phyloP scores from a whole-genome alignment of 805 yeast genomes.

The Scheffersomyces spartinae region DNA sequence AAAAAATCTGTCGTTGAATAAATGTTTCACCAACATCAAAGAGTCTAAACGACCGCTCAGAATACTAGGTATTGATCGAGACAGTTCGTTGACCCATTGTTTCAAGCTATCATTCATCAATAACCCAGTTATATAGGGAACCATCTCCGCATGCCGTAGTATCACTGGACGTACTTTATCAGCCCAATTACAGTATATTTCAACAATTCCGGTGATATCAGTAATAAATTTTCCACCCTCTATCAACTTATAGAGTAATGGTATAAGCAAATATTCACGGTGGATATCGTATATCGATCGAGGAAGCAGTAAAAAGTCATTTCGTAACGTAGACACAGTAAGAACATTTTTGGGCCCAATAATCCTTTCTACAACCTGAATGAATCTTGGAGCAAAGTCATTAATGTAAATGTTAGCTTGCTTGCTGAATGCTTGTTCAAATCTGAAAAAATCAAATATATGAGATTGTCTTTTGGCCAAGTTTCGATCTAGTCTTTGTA shows the following conservation, averaged over 20 bases:
- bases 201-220: conserved; percentile 39
- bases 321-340: no score
- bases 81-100: no score
- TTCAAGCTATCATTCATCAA: conserved; percentile 41
- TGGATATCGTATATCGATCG: no score
- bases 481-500: conserved; percentile 35
- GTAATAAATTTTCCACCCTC: conserved; percentile 57
- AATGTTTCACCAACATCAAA: conserved; percentile 36
- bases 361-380: conserved; percentile 10
- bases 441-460: conserved; percentile 60
- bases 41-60: no score
- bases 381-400: no score
- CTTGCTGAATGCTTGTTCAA: conserved; percentile 67
- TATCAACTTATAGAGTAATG: conserved; percentile 43
- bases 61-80: no score
- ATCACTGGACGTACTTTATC: conserved; percentile 42
- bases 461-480: conserved; percentile 62
- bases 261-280: conserved; percentile 39
- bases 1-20: conserved; percentile 41
- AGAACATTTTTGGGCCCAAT: conserved; percentile 7
- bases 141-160: conserved; percentile 44
- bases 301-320: no score
- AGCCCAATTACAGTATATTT: conserved; percentile 56
- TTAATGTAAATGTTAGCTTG: no score
- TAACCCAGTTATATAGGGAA: conserved; percentile 50